Evolutionary conservation across 495 filamentous ascomycete species (phyloP).

Genomic region (Penicillium taxi): DNA sequence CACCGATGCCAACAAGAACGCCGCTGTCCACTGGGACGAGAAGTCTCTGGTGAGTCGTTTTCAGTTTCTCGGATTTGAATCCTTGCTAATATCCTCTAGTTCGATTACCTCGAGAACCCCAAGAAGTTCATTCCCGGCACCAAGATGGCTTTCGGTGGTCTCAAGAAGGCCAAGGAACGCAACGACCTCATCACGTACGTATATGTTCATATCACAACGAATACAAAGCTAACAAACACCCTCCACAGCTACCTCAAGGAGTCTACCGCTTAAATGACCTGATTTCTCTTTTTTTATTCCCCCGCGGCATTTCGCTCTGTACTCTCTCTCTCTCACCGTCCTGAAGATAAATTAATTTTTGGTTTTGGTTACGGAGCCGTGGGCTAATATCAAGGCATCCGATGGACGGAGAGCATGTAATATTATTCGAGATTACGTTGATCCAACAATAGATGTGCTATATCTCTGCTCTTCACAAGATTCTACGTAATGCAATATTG

Average conservation of each 20-base stretch:
- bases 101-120: conserved; percentile 84
- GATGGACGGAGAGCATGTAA: conserved; percentile 35
- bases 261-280: conserved; percentile 46
- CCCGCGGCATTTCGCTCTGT: conserved; percentile 11
- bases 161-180: conserved; percentile 99
- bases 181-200: conserved; percentile 98
- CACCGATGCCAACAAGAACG: conserved; percentile 99
- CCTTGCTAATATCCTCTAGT: conserved; percentile 40
- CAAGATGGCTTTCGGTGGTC: conserved; percentile 99
- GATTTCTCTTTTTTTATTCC: conserved; percentile 15
- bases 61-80: not conserved
- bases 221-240: conserved; percentile 3
- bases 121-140: conserved; percentile 98
- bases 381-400: conserved; percentile 21
- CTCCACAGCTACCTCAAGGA: conserved; percentile 56
- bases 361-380: conserved; percentile 21
- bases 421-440: conserved; percentile 29
- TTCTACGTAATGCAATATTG: conserved; percentile 1
- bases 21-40: conserved; percentile 84
- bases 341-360: conserved; percentile 19
- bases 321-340: conserved; percentile 20
- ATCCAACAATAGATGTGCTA: conserved; percentile 25
- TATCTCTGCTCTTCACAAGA: conserved; percentile 12
- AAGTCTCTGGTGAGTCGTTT: conserved; percentile 63
- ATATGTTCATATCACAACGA: not conserved